Percentiles rank a stretch among this genome's conserved stretches.
Conservation (phyloP, 2,329 filamentous ascomycete species). For the Periconia macrospinosa region DNA sequence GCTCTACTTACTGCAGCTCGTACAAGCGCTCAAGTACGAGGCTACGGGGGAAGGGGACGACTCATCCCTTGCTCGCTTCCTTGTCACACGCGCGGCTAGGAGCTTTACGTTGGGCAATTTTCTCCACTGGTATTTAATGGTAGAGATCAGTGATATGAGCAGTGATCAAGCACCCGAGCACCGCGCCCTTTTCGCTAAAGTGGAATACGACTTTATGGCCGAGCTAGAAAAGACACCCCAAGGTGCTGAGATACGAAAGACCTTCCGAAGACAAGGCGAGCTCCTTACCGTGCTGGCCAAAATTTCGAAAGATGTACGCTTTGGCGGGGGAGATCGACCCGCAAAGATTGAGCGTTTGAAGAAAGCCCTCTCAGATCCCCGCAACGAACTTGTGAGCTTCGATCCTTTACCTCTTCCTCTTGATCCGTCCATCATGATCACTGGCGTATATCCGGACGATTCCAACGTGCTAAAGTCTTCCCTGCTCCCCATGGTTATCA, state of each 20-base stretch:
- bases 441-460: conserved; percentile 79
- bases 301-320: conserved; percentile 85
- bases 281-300: conserved; percentile 84
- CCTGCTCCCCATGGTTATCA: conserved; percentile 84
- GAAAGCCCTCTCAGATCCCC: conserved; percentile 80
- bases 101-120: conserved; percentile 94
- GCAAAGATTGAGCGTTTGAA: conserved; percentile 85
- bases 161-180: conserved; percentile 74
- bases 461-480: conserved; percentile 95
- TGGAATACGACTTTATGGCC: conserved; percentile 95
- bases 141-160: conserved; percentile 86
- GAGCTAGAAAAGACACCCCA: conserved; percentile 73
- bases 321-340: conserved; percentile 73
- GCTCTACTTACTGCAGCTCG: conserved; percentile 88
- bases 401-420: conserved; percentile 86
- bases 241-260: conserved; percentile 73
- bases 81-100: conserved; percentile 82
- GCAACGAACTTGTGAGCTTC: conserved; percentile 82
- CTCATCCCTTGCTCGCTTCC: conserved; percentile 84
- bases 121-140: conserved; percentile 98
- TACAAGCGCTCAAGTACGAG: conserved; percentile 85
- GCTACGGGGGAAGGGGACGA: conserved; percentile 64
- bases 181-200: conserved; percentile 84
- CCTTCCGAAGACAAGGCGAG: conserved; percentile 83
- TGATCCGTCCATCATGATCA: conserved; percentile 79